Conservation (phyloP, 306 rosid genomes). For the Citrullus colocynthis region DNA sequence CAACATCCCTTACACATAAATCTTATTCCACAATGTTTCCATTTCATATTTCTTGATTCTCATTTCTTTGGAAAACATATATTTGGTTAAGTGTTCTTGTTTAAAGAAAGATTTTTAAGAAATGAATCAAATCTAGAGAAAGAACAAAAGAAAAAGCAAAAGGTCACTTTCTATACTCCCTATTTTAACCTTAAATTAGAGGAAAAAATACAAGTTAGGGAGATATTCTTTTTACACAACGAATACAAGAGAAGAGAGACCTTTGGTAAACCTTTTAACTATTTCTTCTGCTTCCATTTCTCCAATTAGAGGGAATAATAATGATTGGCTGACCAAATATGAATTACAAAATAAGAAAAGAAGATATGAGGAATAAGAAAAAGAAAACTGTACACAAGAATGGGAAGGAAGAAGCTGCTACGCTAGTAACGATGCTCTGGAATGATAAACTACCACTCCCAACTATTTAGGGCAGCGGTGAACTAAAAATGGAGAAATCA, state of each 20-base stretch:
- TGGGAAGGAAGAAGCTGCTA: slow-evolving; percentile 4
- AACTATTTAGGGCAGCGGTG: slow-evolving; percentile 14
- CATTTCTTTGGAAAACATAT: too few relatives aligned
- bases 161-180: too few relatives aligned
- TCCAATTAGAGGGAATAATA: slow-evolving; percentile 10
- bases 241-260: not conserved
- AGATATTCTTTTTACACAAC: not conserved
- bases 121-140: too few relatives aligned
- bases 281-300: slow-evolving; percentile 4
- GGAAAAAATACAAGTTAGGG: not conserved
- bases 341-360: slow-evolving; percentile 6
- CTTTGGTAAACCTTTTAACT: not conserved
- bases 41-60: too few relatives aligned
- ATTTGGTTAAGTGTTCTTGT: too few relatives aligned
- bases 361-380: not conserved
- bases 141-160: too few relatives aligned
- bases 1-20: too few relatives aligned
- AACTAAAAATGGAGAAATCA: slow-evolving; percentile 31
- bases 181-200: not conserved
- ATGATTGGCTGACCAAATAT: slow-evolving; percentile 4
- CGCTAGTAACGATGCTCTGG: not conserved
- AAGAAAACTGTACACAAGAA: slow-evolving; percentile 10
- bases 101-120: too few relatives aligned
- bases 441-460: not conserved
- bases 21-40: too few relatives aligned